Conservation (phyloP, 257 asterid species). For the Rubia yunnanensis region DNA sequence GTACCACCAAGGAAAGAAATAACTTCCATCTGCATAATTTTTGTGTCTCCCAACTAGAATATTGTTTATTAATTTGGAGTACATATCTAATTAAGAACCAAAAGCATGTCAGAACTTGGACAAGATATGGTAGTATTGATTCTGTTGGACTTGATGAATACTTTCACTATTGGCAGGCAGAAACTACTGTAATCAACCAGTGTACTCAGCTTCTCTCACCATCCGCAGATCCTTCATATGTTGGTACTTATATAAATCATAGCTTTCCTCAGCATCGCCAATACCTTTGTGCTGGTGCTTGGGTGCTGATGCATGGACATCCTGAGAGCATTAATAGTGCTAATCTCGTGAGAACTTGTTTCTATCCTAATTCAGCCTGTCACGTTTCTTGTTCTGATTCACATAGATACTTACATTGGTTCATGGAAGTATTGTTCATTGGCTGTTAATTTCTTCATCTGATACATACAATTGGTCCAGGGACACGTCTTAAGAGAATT, state of each 20-base stretch:
- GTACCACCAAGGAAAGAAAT: neutral
- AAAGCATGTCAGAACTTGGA: neutral
- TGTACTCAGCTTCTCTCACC: conserved; percentile 89
- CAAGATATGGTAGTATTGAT: neutral
- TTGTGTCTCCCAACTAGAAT: neutral
- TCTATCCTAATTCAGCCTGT: conserved; percentile 4
- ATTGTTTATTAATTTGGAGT: neutral
- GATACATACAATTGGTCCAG: conserved; percentile 30
- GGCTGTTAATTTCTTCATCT: neutral
- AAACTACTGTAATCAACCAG: conserved; percentile 79
- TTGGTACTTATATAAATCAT: conserved; percentile 68
- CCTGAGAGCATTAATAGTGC: conserved; percentile 83
- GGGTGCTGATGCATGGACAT: conserved; percentile 89
- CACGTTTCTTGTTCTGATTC: neutral
- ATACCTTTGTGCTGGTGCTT: conserved; percentile 95
- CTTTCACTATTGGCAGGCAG: conserved; percentile 54
- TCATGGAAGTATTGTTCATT: neutral
- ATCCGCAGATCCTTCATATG: conserved; percentile 79
- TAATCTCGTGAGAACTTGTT: conserved; percentile 59
- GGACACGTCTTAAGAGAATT: conserved; percentile 86
- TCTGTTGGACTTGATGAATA: conserved; percentile 1
- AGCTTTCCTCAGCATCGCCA: conserved; percentile 86
- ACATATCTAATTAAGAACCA: neutral
- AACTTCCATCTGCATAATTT: neutral
- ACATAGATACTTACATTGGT: neutral